A percentile compares a stretch with the other conserved stretches of the same genome.
Evolutionary conservation across 2,329 filamentous ascomycete genomes (phyloP).

Genomic region (Verticillium nubilum): DNA sequence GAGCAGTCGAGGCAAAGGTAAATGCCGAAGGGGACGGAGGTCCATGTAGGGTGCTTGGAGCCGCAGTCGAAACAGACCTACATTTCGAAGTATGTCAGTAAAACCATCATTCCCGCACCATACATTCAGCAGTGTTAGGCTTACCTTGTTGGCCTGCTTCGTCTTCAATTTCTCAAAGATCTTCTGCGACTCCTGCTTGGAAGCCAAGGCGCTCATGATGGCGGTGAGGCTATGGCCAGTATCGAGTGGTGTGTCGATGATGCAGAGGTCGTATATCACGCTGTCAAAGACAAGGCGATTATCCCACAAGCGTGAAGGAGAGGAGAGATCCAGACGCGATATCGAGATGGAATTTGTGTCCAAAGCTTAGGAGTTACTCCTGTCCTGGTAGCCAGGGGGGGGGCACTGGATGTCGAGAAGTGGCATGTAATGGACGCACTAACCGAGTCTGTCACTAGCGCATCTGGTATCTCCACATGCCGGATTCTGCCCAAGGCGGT

Average conservation of each 20-base stretch:
- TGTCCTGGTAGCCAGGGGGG: background rate
- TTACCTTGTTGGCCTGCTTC: conserved; percentile 90
- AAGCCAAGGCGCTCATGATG: conserved; percentile 65
- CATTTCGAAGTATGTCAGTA: conserved; percentile 2
- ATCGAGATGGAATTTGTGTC: conserved; percentile 12
- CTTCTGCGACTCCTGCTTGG: conserved; percentile 92
- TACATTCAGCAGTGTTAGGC: conserved; percentile 15
- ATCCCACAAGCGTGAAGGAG: background rate
- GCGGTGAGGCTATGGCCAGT: conserved; percentile 3
- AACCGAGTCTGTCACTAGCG: conserved; percentile 1
- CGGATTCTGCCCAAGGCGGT: conserved; percentile 33
- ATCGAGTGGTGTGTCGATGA: background rate
- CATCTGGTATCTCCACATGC: background rate
- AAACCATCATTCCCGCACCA: background rate
- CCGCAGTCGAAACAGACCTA: conserved; percentile 98
- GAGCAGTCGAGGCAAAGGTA: conserved; percentile 98
- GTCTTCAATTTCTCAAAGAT: conserved; percentile 97
- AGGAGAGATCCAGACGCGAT: conserved; percentile 2
- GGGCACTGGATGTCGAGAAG: conserved; percentile 9
- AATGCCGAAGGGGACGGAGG: conserved; percentile 92
- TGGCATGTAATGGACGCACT: conserved; percentile 11
- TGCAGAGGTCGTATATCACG: background rate
- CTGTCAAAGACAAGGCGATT: background rate
- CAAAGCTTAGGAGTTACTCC: conserved; percentile 13
- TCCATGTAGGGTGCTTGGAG: conserved; percentile 98